These are phyloP conservation scores for Phialophora macrospora DNA, from an alignment of 2,329 filamentous ascomycete genomes.

Conservation along the genomic window DNA sequence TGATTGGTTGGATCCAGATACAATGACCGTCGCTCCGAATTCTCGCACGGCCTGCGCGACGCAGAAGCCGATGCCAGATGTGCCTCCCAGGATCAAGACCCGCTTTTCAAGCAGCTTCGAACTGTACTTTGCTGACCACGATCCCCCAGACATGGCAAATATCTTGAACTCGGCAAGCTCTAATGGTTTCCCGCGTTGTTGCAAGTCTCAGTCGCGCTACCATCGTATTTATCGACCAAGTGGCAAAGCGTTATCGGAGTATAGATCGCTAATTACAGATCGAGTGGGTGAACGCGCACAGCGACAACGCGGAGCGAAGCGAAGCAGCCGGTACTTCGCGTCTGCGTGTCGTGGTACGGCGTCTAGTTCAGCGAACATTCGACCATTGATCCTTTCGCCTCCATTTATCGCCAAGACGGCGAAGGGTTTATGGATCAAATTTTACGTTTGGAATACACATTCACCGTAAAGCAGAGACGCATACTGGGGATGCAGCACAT, in stretches of 20 bases:
- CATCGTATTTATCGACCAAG: not conserved
- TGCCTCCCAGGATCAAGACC: constrained; percentile 59
- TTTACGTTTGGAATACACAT: not conserved
- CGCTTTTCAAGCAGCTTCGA: constrained; percentile 53
- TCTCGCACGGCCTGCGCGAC: constrained; percentile 59
- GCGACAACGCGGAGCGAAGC: not conserved
- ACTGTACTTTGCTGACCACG: constrained; percentile 32
- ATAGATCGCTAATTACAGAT: not conserved
- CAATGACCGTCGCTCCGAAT: constrained; percentile 56
- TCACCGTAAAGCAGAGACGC: not conserved
- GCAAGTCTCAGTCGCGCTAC: not conserved
- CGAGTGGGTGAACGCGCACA: not conserved
- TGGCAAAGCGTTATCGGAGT: not conserved
- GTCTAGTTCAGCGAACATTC: too few species aligned
- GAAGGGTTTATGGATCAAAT: too few species aligned
- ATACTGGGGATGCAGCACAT: not conserved
- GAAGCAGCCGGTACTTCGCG: not conserved
- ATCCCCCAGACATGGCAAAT: not conserved
- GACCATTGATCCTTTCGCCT: not conserved
- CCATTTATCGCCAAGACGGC: not conserved
- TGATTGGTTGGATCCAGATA: constrained; percentile 57
- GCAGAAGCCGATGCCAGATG: constrained; percentile 58
- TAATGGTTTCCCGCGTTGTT: constrained; percentile 1
- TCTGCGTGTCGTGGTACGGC: not conserved
- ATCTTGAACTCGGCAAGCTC: not conserved